phyloP scores from a whole-genome alignment of 352 stramenopile genomes.

The Pythium aphanidermatum region DNA sequence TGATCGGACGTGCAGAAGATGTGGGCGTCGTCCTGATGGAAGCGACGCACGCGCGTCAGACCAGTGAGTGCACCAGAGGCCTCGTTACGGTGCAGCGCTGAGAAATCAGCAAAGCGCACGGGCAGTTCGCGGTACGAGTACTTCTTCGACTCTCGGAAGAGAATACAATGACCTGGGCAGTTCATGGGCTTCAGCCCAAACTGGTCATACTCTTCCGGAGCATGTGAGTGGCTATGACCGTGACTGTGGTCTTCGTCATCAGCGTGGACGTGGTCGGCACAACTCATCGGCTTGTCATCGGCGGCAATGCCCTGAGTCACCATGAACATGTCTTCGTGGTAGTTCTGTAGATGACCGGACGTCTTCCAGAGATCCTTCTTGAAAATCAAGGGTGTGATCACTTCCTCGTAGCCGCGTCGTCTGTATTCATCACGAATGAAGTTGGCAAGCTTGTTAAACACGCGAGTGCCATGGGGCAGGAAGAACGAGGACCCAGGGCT shows the following conservation, averaged over 20 bases:
- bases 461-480: conserved; percentile 94
- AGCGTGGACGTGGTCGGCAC: conserved; percentile 10
- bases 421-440: conserved; percentile 86
- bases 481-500: conserved; percentile 97
- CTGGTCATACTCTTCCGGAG: conserved; percentile 82
- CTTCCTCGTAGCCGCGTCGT: conserved; percentile 91
- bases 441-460: conserved; percentile 96
- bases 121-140: conserved; percentile 95
- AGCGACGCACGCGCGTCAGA: conserved; percentile 95
- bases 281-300: neutral
- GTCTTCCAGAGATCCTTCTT: conserved; percentile 98
- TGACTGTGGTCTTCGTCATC: conserved; percentile 23
- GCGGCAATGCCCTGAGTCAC: conserved; percentile 61
- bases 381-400: conserved; percentile 97
- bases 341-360: conserved; percentile 96
- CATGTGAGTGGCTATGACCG: too few species aligned
- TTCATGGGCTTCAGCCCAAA: conserved; percentile 99
- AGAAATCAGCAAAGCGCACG: conserved; percentile 93
- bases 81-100: conserved; percentile 95
- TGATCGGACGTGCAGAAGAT: conserved; percentile 97
- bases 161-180: conserved; percentile 96
- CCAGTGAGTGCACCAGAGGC: conserved; percentile 94
- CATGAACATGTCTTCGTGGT: conserved; percentile 96
- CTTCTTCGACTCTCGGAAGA: conserved; percentile 93
- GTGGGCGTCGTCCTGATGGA: conserved; percentile 98